These are phyloP conservation scores for Collybia mongolica DNA, from an alignment of 768 basidiomycete genomes.

Conservation along the genomic window DNA sequence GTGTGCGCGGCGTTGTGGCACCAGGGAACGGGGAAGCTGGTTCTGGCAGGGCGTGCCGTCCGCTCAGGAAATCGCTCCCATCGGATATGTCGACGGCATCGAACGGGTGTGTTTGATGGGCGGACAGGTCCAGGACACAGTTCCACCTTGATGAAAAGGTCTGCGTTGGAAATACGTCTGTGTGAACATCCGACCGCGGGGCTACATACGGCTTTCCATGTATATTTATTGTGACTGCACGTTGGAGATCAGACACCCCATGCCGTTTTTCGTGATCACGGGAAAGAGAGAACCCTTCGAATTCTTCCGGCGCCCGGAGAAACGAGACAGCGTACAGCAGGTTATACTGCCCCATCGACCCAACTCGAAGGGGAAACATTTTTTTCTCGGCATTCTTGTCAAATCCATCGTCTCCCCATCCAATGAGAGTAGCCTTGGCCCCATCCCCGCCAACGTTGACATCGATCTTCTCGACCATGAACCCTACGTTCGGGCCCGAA, in stretches of 20 bases:
- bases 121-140: constrained; percentile 77
- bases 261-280: constrained; percentile 18
- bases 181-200: constrained; percentile 18
- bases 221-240: constrained; percentile 79
- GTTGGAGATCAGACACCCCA: constrained; percentile 51
- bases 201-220: constrained; percentile 66
- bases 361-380: constrained; percentile 73
- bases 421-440: constrained; percentile 47
- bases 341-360: constrained; percentile 79
- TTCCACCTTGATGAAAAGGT: constrained; percentile 89
- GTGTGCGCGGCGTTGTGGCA: constrained; percentile 24
- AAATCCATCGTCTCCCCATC: constrained; percentile 59
- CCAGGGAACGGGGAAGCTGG: constrained; percentile 80
- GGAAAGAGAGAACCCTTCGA: constrained; percentile 39
- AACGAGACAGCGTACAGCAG: constrained; percentile 89
- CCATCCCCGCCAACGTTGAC: constrained; percentile 72
- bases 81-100: constrained; percentile 25
- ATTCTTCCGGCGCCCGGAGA: constrained; percentile 61
- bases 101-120: constrained; percentile 29
- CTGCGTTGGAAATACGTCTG: constrained; percentile 57
- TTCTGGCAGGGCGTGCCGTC: constrained; percentile 58
- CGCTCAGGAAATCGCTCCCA: constrained; percentile 26
- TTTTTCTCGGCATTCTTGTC: constrained; percentile 33
- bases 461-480: constrained; percentile 73
- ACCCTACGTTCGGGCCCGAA: constrained; percentile 56